phyloP scores from a whole-genome alignment of 2,329 filamentous ascomycete species.

The Colletotrichum echinochloae region DNA sequence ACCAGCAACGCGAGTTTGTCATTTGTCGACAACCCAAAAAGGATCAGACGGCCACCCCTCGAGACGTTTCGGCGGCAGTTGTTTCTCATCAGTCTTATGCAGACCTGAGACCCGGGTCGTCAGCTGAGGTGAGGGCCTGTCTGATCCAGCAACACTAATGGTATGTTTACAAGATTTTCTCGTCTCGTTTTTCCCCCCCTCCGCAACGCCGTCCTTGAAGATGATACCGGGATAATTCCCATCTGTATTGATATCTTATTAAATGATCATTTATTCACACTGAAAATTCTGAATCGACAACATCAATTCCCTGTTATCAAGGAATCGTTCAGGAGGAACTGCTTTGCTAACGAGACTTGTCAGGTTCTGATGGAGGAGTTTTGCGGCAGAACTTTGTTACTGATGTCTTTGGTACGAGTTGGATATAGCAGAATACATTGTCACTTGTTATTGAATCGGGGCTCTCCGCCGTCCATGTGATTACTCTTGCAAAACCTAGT shows the following conservation, averaged over 20 bases:
- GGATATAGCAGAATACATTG: neutral
- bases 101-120: neutral
- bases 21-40: neutral
- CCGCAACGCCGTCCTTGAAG: constrained; percentile 25
- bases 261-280: constrained; percentile 36
- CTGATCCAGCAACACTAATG: constrained; percentile 2
- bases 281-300: constrained; percentile 37
- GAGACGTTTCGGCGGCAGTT: neutral
- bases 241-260: constrained; percentile 35
- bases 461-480: neutral
- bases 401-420: neutral
- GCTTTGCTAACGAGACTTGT: constrained; percentile 1
- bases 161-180: constrained; percentile 10
- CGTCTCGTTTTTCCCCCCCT: no score
- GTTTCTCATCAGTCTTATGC: neutral
- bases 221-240: constrained; percentile 30
- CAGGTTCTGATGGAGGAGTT: neutral
- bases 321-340: neutral
- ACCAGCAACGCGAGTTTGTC: neutral
- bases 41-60: neutral
- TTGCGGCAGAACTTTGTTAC: neutral
- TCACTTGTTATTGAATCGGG: neutral
- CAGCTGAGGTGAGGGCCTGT: neutral
- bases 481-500: neutral
- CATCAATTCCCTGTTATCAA: neutral